A percentile compares a stretch with the other conserved stretches of the same genome.
Conservation (phyloP, 352 stramenopile species). For the Thraustochytrium sp. region DNA sequence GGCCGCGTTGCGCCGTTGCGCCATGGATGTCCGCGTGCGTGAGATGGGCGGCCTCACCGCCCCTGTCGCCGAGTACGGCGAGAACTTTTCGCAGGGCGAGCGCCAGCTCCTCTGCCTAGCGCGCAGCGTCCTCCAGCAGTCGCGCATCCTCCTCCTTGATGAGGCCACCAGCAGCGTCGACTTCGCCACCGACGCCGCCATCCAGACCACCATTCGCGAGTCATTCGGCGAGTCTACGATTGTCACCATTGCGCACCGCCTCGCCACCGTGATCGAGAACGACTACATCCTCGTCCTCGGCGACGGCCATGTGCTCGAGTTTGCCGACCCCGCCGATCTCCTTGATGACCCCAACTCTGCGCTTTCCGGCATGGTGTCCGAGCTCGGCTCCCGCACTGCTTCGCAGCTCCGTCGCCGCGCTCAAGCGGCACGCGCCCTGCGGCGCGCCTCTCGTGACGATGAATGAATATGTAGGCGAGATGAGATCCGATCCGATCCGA, state of each 20-base stretch:
- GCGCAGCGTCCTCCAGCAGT: conserved; percentile 64
- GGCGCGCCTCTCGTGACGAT: no score
- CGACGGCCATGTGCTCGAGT: conserved; percentile 62
- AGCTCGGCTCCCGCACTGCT: conserved; percentile 1
- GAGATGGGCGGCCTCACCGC: conserved; percentile 54
- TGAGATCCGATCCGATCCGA: no score
- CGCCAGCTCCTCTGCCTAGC: conserved; percentile 76
- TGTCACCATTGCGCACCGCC: conserved; percentile 69
- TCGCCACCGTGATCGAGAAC: conserved; percentile 68
- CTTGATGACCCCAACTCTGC: not conserved
- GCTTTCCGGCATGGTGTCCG: conserved; percentile 15
- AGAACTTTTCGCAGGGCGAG: conserved; percentile 74
- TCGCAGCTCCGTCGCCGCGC: not conserved
- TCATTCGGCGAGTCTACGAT: conserved; percentile 58
- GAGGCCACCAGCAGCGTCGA: conserved; percentile 80
- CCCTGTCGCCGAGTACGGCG: conserved; percentile 61
- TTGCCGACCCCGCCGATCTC: conserved; percentile 53
- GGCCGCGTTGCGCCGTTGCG: conserved; percentile 49
- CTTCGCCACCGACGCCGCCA: conserved; percentile 68
- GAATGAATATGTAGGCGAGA: no score
- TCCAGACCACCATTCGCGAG: conserved; percentile 72
- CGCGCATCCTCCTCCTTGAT: conserved; percentile 71
- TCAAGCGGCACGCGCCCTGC: not conserved
- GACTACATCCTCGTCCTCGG: conserved; percentile 74
- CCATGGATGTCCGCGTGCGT: not conserved